phyloP scores from a whole-genome alignment of 768 basidiomycete species.

The Leucocoprinus leucothites region DNA sequence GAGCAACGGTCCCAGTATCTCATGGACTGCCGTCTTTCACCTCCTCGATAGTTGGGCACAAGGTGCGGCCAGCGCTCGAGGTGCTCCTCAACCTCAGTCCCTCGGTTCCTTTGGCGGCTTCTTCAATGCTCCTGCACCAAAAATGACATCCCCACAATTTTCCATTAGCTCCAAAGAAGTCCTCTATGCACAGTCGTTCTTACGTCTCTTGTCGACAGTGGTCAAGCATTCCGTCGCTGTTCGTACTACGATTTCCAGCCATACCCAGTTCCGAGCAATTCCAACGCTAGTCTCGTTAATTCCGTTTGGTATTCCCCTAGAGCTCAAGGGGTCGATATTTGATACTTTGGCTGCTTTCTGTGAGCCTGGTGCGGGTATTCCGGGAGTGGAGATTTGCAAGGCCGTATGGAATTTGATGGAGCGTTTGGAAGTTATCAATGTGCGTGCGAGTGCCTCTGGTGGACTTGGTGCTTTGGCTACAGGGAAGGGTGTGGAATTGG shows the following conservation, averaged over 20 bases:
- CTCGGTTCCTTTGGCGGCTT: conserved; percentile 29
- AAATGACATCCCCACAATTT: conserved; percentile 42
- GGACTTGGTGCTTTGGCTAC: conserved; percentile 48
- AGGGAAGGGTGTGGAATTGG: conserved; percentile 78
- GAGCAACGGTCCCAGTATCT: conserved; percentile 54
- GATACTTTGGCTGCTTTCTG: conserved; percentile 82
- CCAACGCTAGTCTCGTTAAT: conserved; percentile 77
- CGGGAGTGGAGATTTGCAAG: conserved; percentile 78
- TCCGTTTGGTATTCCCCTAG: conserved; percentile 80
- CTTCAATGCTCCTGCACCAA: conserved; percentile 36
- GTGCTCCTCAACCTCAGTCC: conserved; percentile 41
- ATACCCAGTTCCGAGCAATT: conserved; percentile 78
- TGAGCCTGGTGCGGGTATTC: conserved; percentile 67
- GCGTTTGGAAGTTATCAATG: conserved; percentile 77
- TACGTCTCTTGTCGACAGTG: conserved; percentile 74
- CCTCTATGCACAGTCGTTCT: conserved; percentile 74
- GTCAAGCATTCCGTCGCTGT: conserved; percentile 74
- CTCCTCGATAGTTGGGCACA: conserved; percentile 73
- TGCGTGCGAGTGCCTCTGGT: conserved; percentile 41
- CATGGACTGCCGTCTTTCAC: conserved; percentile 76
- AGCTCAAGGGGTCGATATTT: conserved; percentile 84
- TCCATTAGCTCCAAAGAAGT: conserved; percentile 68
- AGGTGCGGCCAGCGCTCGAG: conserved; percentile 44
- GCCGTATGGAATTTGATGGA: conserved; percentile 86
- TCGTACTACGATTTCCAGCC: conserved; percentile 71